Conservation (phyloP, 805 yeast species). For the Monosporozyma yasuniensis region DNA sequence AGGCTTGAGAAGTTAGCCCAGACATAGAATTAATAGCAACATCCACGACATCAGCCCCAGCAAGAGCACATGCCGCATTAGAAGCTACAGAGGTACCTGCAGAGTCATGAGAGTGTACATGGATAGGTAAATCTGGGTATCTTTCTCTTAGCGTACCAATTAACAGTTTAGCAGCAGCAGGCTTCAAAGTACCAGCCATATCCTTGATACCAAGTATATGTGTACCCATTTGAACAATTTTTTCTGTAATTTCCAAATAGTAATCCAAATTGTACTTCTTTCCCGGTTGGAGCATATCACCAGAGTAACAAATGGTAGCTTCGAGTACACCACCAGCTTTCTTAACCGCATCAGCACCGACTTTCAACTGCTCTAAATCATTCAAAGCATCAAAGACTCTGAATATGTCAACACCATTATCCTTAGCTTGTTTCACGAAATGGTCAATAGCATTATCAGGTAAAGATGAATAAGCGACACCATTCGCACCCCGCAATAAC, state of each 20-base stretch:
- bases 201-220: slow-evolving; percentile 96
- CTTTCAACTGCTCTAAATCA: slow-evolving; percentile 92
- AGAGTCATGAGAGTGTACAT: slow-evolving; percentile 97
- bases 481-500: slow-evolving; percentile 98
- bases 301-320: slow-evolving; percentile 96
- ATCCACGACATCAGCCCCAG: slow-evolving; percentile 98
- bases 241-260: slow-evolving; percentile 72
- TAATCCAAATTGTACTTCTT: slow-evolving; percentile 93
- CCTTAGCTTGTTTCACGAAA: slow-evolving; percentile 89
- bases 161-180: slow-evolving; percentile 79
- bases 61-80: slow-evolving; percentile 86
- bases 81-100: slow-evolving; percentile 99
- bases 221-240: slow-evolving; percentile 88
- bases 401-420: slow-evolving; percentile 93
- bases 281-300: slow-evolving; percentile 94
- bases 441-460: slow-evolving; percentile 99
- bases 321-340: slow-evolving; percentile 99
- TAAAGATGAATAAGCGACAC: slow-evolving; percentile 94
- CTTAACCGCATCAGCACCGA: slow-evolving; percentile 97
- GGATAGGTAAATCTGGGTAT: slow-evolving; percentile 92
- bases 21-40: slow-evolving; percentile 96
- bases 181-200: slow-evolving; percentile 99
- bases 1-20: slow-evolving; percentile 98
- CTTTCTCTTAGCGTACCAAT: slow-evolving; percentile 72
- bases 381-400: slow-evolving; percentile 96